Percentiles rank a stretch among this genome's conserved stretches.
phyloP scores from a whole-genome alignment of 2,329 filamentous ascomycete genomes.

The Ceratocystis ficicola region DNA sequence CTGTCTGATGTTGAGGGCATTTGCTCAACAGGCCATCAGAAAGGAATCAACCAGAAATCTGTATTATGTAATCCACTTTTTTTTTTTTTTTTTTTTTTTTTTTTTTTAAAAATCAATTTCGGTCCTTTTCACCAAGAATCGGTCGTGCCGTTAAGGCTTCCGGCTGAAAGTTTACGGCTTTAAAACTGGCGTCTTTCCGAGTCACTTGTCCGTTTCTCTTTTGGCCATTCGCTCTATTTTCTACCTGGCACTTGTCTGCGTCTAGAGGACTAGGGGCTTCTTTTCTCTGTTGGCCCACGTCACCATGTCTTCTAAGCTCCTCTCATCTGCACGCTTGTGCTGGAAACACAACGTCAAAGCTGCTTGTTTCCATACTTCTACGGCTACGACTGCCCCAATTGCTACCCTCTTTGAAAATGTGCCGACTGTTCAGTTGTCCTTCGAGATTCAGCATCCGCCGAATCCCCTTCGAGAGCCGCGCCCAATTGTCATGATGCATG shows the following conservation, averaged over 20 bases:
- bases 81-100: neutral
- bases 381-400: neutral
- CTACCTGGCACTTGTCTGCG: neutral
- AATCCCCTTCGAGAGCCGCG: slow-evolving; percentile 32
- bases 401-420: slow-evolving; percentile 15
- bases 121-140: neutral
- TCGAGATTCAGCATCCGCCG: slow-evolving; percentile 52
- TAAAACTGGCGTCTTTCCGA: neutral
- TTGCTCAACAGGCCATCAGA: too few species aligned
- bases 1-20: too few species aligned
- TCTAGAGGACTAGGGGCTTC: neutral
- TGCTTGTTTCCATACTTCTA: slow-evolving; percentile 15
- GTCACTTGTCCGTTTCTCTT: neutral
- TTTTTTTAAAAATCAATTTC: neutral
- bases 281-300: neutral
- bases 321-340: neutral
- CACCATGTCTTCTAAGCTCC: slow-evolving; percentile 15
- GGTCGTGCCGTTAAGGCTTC: too few species aligned
- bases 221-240: neutral
- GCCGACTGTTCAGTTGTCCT: slow-evolving; percentile 38
- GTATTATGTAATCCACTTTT: neutral
- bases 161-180: neutral
- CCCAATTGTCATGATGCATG: slow-evolving; percentile 81
- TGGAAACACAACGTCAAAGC: neutral
- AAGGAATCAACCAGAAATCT: neutral